Evolutionary conservation across 768 basidiomycete genomes (phyloP).

Genomic region (Boletus insuetus): DNA sequence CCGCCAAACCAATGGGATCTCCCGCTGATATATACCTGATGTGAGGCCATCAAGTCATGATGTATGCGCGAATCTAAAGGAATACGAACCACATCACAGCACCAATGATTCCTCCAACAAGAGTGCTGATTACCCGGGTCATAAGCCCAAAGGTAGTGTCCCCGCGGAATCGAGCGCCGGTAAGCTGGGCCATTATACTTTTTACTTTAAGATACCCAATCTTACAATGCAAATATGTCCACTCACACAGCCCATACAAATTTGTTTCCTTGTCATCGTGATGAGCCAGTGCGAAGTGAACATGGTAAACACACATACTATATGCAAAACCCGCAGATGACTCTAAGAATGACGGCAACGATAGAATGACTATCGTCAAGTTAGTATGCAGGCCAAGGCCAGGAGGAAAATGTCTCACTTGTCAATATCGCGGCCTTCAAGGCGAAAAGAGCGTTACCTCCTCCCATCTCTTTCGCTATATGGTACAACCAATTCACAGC

Average conservation of each 20-base stretch:
- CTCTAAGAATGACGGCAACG: slow-evolving; percentile 54
- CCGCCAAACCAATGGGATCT: slow-evolving; percentile 69
- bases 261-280: slow-evolving; percentile 44
- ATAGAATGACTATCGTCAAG: slow-evolving; percentile 41
- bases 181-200: slow-evolving; percentile 75
- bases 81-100: slow-evolving; percentile 59
- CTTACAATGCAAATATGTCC: not conserved
- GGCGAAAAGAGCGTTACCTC: slow-evolving; percentile 65
- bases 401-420: slow-evolving; percentile 33
- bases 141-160: slow-evolving; percentile 69
- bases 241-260: slow-evolving; percentile 71
- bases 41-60: not conserved
- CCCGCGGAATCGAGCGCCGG: slow-evolving; percentile 66
- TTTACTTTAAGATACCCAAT: not conserved
- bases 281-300: slow-evolving; percentile 3
- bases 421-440: slow-evolving; percentile 68
- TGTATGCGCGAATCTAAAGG: not conserved
- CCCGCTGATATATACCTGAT: slow-evolving; percentile 73
- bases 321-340: slow-evolving; percentile 56
- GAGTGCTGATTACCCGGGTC: slow-evolving; percentile 60
- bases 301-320: slow-evolving; percentile 34
- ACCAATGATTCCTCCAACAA: slow-evolving; percentile 61
- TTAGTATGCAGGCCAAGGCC: not conserved
- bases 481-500: slow-evolving; percentile 47
- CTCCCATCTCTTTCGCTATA: slow-evolving; percentile 37